A percentile compares a stretch with the other conserved stretches of the same genome.
phyloP scores from a whole-genome alignment of 148 eudicot genomes.

The Vaccinium darrowii region DNA sequence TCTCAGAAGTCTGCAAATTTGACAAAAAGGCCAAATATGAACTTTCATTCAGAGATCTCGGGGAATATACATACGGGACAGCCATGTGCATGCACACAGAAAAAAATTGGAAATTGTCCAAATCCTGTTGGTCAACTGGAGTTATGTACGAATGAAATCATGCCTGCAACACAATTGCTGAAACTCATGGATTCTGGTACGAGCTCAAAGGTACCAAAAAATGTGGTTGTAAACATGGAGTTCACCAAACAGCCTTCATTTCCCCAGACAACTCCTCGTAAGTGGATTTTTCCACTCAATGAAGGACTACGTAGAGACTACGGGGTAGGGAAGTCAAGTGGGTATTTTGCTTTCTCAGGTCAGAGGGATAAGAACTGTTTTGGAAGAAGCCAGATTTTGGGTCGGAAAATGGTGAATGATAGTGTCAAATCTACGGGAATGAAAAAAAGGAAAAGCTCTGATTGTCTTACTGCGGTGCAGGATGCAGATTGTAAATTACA shows the following conservation, averaged over 20 bases:
- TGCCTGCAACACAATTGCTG: slow-evolving; percentile 25
- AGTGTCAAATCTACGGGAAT: not conserved
- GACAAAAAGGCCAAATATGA: not conserved
- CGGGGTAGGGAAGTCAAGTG: not conserved
- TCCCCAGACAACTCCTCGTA: not conserved
- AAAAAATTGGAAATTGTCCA: slow-evolving; percentile 1
- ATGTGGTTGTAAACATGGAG: not conserved
- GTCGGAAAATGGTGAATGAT: slow-evolving; percentile 2
- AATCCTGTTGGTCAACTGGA: slow-evolving; percentile 6
- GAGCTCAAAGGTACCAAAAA: slow-evolving; percentile 13
- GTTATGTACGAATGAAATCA: slow-evolving; percentile 8
- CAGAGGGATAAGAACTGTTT: not conserved
- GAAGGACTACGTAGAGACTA: not conserved
- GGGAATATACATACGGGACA: slow-evolving; percentile 5
- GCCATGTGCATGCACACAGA: slow-evolving; percentile 25
- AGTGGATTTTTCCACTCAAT: not conserved
- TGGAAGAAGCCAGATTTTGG: not conserved
- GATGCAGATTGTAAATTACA: not conserved
- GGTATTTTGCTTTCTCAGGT: not conserved
- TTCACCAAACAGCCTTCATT: not conserved
- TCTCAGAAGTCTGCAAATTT: slow-evolving; percentile 9
- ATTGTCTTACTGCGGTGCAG: not conserved
- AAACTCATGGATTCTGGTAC: slow-evolving; percentile 21
- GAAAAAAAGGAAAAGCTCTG: not conserved
- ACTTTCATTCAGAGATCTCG: not conserved